Conservation (phyloP, 116 monocot genomes). For the Posidonia oceanica region DNA sequence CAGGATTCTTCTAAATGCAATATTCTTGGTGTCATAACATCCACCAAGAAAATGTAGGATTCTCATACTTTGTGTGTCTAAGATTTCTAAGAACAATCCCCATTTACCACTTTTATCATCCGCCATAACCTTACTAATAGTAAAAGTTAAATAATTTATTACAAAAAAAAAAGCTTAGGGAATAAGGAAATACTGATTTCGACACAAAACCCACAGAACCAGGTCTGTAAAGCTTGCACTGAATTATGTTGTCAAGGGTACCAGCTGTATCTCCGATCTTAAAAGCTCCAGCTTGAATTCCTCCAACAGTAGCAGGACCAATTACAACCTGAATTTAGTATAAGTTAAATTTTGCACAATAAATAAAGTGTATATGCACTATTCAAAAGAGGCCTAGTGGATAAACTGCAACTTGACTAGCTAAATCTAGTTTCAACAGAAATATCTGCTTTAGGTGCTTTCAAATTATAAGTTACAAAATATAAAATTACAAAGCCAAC, state of each 20-base stretch:
- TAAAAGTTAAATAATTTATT: not conserved
- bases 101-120: too few relatives aligned
- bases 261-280: slow-evolving; percentile 99
- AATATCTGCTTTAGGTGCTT: too few relatives aligned
- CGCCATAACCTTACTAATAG: too few relatives aligned
- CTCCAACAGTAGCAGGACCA: slow-evolving; percentile 98
- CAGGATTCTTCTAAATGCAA: too few relatives aligned
- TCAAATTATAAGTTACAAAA: too few relatives aligned
- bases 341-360: not conserved
- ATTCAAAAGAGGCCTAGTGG: not conserved
- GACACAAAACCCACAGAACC: slow-evolving; percentile 98
- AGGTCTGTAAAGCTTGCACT: slow-evolving; percentile 95
- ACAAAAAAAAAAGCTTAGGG: not conserved
- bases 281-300: slow-evolving; percentile 98
- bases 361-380: not conserved
- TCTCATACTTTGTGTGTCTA: not conserved
- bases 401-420: not conserved
- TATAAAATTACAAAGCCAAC: too few relatives aligned
- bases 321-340: slow-evolving; percentile 54
- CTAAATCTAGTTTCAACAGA: too few relatives aligned
- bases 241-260: slow-evolving; percentile 95
- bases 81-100: too few relatives aligned
- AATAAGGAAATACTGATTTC: slow-evolving; percentile 63
- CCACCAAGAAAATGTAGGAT: not conserved
- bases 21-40: not conserved